These are phyloP conservation scores for Neobulgaria alba DNA, from an alignment of 2,329 filamentous ascomycete species.

Conservation along the genomic window DNA sequence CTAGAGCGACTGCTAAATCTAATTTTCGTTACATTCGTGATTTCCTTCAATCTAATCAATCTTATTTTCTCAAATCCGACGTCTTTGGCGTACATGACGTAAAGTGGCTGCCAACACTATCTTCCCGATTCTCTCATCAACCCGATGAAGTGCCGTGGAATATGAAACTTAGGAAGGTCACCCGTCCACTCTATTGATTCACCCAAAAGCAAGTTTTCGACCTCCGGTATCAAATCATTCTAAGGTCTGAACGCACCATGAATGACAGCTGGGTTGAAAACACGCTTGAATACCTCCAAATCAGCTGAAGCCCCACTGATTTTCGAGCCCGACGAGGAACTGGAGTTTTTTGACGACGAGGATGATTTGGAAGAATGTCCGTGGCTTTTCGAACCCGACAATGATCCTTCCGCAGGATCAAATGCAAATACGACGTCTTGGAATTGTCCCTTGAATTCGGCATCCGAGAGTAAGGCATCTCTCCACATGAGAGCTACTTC, in stretches of 20 bases:
- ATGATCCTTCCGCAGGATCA: conserved; percentile 42
- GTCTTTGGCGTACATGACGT: no score
- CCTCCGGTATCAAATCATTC: no score
- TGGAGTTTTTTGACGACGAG: conserved; percentile 10
- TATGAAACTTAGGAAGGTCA: no score
- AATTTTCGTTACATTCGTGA: no score
- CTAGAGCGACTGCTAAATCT: no score
- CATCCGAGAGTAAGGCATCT: conserved; percentile 54
- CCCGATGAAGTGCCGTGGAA: no score
- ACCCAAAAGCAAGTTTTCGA: no score
- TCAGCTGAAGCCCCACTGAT: conserved; percentile 33
- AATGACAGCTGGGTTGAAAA: conserved; percentile 40
- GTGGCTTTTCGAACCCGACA: conserved; percentile 28
- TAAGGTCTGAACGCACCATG: conserved; percentile 26
- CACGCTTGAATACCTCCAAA: conserved; percentile 43
- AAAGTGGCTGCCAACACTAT: no score
- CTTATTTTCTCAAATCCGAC: no score
- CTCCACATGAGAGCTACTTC: conserved; percentile 59
- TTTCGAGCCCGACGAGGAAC: conserved; percentile 18
- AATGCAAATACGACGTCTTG: conserved; percentile 56
- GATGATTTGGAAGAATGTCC: conserved; percentile 11
- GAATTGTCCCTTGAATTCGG: conserved; percentile 54
- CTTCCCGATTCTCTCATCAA: no score
- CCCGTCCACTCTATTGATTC: no score
- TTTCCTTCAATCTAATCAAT: no score